Base-by-base conservation (phyloP, 163 green algal genomes). In the Chloromonas sp. region DNA sequence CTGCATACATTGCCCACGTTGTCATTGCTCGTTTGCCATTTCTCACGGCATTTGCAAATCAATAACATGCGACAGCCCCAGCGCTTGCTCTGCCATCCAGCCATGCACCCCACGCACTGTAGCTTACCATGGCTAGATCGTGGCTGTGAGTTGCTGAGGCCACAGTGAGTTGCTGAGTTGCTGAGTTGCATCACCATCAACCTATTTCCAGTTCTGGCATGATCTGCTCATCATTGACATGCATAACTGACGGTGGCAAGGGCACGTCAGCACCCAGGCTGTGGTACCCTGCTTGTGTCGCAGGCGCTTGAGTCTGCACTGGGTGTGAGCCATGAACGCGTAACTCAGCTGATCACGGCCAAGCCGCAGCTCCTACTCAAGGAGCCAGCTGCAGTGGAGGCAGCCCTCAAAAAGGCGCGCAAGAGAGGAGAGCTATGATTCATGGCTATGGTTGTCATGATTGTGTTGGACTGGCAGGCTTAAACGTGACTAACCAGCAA, bases 301-400 rank as follows among this genome's bases (percentile, higher is more conserved):
- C 71, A 79, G 71, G 13, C 14, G 71, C 71, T 79, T 11, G 5
- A 36, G 14, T 58, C 13, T 11, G 71, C 71, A 14, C 14, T 79
- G 71, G 71, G 14, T 14, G 71, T 79, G 5, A 59, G 2, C 13
- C 13, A 36, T 36, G 71, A 59, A 14, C 71, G 71, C 13, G 2
- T 36, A 3, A 2, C 2, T 3, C 13, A 58, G 71, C 71, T 79
- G 71, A 3, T 36, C 71, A 14, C 71, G 5, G 58, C 2, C 71
- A 79, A 79, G 71, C 71, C 71, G 5, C 71, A 79, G 13, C 71
- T 79, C 13, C 71, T 79, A 2, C 71, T 79, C 13, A 79, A 79
- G 71, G 71, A 79, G 13, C 13, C 71, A 11, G 13, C 36, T 11
- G 5, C 5, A 3, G 71, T 79, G 5, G 58, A 79, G 5, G 2